Base-by-base conservation (phyloP, 768 basidiomycete species). In the Hirschioporus abietinus region DNA sequence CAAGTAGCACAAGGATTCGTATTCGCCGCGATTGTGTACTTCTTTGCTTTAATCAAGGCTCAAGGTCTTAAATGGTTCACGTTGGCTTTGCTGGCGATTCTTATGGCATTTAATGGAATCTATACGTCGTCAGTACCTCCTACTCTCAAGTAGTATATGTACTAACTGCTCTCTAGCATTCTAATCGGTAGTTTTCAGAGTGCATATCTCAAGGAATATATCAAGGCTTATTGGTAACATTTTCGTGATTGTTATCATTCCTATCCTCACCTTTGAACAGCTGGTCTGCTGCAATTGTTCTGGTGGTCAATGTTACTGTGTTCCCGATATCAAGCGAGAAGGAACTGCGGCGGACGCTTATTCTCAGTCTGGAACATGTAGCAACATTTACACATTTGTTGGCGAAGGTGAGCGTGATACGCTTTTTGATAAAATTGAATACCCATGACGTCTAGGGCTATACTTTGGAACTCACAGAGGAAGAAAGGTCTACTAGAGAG, bases 1-100 rank as follows among this genome's bases (percentile, higher is more conserved):
- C 72, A 69, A 23, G 73, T 76, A 58, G 74, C 74, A 0, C 76
- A 76, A 61, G 76, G 70, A 20, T 70, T 77, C 59, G 68, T 75
- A 2, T 74, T 75, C 57, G 72, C 69, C 20, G 24, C 72, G 30
- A 63, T 75, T 35, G 69, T 77, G n/a, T 77, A 74, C 60, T 67
- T 72, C 23, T 60, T 75, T 34, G 72, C 74, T 9, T 63, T 75
- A 10, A 52, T 76, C 59, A 76, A 76, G 66, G 70, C 75, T 3
- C 64, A 66, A 26, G 70, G 69, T 15, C 35, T 70, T 24, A 68
- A 67, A 30, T 77, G 70, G 70, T 75, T 77, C 57, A 73, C 66
- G 0, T 72, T 75, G 57, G 35, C 69, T 1, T 69, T 77, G 6
- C 68, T 77, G 23, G 72, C 71, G 12, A 72, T 76, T 34, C 63